Evolutionary conservation across 2,329 filamentous ascomycete genomes (phyloP).

Genomic region (Ceratocystis cacaofunesta): DNA sequence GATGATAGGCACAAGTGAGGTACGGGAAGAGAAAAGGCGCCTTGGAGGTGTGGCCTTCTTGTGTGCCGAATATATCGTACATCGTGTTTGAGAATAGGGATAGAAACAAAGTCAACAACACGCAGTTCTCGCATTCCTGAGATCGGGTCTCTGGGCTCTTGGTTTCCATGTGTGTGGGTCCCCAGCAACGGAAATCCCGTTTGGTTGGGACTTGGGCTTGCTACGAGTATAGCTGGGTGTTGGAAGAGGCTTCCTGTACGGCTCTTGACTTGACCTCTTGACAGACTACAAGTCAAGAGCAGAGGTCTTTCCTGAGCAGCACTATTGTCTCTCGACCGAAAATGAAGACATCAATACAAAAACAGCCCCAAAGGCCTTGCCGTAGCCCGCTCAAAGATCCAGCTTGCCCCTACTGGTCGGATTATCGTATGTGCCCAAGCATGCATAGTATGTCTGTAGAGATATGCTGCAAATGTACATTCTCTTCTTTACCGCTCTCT

Average conservation of each 20-base stretch:
- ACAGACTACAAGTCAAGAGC: too few relatives aligned
- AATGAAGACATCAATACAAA: neutral
- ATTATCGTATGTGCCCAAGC: too few relatives aligned
- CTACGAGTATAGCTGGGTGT: neutral
- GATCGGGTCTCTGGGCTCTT: too few relatives aligned
- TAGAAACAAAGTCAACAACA: conserved; percentile 1
- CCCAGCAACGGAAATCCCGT: too few relatives aligned
- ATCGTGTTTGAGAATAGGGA: neutral
- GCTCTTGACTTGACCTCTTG: too few relatives aligned
- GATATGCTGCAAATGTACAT: neutral
- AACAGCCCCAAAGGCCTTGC: neutral
- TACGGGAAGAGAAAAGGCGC: neutral
- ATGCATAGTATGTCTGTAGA: too few relatives aligned
- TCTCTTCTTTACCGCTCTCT: neutral
- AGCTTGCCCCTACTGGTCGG: too few relatives aligned
- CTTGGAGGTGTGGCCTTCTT: neutral
- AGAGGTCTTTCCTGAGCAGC: neutral
- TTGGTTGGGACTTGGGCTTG: too few relatives aligned
- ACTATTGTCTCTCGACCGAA: neutral
- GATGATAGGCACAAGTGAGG: neutral
- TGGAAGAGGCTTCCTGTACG: neutral
- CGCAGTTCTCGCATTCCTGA: neutral
- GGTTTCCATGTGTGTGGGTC: too few relatives aligned
- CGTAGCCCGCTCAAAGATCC: neutral
- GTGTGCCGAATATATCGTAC: neutral